Base-by-base conservation (phyloP, 495 filamentous ascomycete genomes). In the Melanomma pulvis-pyrius region DNA sequence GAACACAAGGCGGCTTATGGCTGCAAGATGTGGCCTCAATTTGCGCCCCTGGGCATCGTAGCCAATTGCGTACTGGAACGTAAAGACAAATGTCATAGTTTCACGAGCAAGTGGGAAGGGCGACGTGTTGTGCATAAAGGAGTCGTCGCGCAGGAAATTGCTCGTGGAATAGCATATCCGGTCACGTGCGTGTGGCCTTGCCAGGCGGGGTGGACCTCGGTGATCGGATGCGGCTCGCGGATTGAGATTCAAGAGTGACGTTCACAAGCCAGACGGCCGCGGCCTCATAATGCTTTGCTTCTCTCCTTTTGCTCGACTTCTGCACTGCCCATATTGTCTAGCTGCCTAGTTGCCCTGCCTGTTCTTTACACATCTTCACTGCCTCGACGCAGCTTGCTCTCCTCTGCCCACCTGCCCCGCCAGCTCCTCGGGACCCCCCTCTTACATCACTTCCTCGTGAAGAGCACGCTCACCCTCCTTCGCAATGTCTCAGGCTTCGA, bases 261-360 rank as follows among this genome's bases (percentile, higher is more conserved):
- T 58, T 68, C 65, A 68, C 65, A 63, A 68, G 65, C 65, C 59
- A 67, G 54, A 36, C 25, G 36, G 5, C 22, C 46, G 39, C 52
- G 28, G 34, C 59, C 59, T 48, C 29, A 61, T 57, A 54, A 61
- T 67, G 57, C 64, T 22, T 22, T 19, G 13, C 21, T 13, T 41
- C 48, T 61, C 52, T 51, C 46, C 51, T 46, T 61, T 56, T 51
- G 19, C 48, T 26, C 46, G 3, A 3, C 30, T 21, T 22, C 46
- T n/a, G n/a, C 39, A 44, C 17, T n/a, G n/a, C n/a, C n/a, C n/a
- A n/a, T n/a, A 3, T 3, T 17, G 17, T 44, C 17, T n/a, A 44
- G 39, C 39, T 44, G 13, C 28, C 9, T 21, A 28, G 13, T 51
- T 15, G 12, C 58, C 25, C 46, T 15, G 11, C 2, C 19, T 11